Conservation (phyloP, 129 eudicot genomes). For the Smallanthus sonchifolius region DNA sequence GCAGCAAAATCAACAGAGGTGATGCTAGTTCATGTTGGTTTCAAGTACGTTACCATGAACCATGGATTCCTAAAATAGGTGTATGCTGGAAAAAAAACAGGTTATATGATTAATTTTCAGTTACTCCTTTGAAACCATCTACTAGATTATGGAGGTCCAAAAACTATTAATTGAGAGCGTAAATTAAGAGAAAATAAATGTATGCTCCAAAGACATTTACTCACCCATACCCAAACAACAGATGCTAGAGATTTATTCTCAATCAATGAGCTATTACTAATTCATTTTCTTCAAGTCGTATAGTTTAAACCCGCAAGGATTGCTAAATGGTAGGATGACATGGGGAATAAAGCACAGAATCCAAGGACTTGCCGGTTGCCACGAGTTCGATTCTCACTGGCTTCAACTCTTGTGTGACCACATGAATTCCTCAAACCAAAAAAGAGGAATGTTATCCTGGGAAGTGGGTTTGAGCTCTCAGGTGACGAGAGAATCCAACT, state of each 20-base stretch:
- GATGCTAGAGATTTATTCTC: background rate
- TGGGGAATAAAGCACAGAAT: background rate
- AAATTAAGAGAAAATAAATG: background rate
- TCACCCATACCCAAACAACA: background rate
- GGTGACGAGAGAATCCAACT: background rate
- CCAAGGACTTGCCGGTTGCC: too few species aligned
- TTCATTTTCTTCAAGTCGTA: background rate
- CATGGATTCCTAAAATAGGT: background rate
- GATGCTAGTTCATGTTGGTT: background rate
- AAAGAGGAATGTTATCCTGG: background rate
- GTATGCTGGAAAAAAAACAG: background rate
- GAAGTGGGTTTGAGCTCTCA: background rate
- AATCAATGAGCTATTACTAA: background rate
- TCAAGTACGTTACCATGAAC: background rate
- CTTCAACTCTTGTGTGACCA: background rate
- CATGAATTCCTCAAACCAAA: background rate
- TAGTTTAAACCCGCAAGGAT: background rate
- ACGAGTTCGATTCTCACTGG: background rate
- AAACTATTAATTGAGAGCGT: background rate
- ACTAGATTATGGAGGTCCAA: background rate
- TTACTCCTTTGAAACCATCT: constrained; percentile 1
- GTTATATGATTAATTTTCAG: background rate
- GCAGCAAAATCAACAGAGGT: background rate
- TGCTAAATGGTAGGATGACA: background rate
- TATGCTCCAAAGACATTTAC: background rate